phyloP scores from a whole-genome alignment of 257 asterid genomes.

The Plantago ovata region DNA sequence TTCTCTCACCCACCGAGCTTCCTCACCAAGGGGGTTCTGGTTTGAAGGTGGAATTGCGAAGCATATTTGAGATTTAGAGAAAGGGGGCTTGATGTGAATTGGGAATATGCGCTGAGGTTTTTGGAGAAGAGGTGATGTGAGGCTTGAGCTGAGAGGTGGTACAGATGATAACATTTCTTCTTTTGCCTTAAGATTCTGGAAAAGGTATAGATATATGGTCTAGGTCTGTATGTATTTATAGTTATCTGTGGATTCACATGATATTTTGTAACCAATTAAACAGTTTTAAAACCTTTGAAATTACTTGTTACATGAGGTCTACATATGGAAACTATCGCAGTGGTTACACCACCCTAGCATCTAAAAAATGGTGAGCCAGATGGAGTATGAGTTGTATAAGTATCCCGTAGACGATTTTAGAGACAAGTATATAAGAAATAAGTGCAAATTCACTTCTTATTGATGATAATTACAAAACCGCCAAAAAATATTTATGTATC shows the following conservation, averaged over 20 bases:
- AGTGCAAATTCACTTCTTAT: slow-evolving; percentile 14
- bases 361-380: neutral
- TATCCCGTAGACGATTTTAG: no score
- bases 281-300: slow-evolving; percentile 12
- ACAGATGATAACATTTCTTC: slow-evolving; percentile 29
- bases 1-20: slow-evolving; percentile 86
- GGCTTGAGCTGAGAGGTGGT: slow-evolving; percentile 26
- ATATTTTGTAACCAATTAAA: no score
- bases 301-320: no score
- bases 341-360: no score
- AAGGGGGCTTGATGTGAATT: slow-evolving; percentile 16
- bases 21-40: slow-evolving; percentile 41
- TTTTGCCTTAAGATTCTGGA: slow-evolving; percentile 2
- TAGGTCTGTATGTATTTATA: neutral
- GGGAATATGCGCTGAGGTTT: slow-evolving; percentile 24
- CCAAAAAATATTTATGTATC: slow-evolving; percentile 5
- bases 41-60: slow-evolving; percentile 47
- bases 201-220: slow-evolving; percentile 3
- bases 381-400: no score
- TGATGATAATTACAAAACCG: slow-evolving; percentile 14
- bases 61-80: slow-evolving; percentile 49
- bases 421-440: neutral
- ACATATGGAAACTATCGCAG: no score
- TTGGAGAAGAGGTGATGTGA: slow-evolving; percentile 19
- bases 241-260: no score